Evolutionary conservation across 1,284 basidiomycete species (phyloP).

Genomic region (Microbotryum intermedium): DNA sequence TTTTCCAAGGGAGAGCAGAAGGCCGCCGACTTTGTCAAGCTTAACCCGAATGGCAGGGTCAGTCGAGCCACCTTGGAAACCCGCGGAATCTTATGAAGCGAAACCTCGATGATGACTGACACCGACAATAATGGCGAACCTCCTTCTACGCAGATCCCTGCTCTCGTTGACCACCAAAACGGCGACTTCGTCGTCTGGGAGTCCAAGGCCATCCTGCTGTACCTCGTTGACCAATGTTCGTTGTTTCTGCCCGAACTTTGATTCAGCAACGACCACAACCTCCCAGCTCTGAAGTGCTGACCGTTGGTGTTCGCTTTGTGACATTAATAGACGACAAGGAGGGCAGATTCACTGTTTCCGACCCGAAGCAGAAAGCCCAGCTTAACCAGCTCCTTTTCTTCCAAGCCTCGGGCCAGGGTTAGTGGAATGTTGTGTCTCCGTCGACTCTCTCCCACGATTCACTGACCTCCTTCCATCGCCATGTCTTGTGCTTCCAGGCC

Average conservation of each 20-base stretch:
- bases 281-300: background rate
- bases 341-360: slow-evolving; percentile 35
- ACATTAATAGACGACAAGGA: slow-evolving; percentile 36
- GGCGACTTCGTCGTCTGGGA: slow-evolving; percentile 39
- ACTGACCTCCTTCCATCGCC: background rate
- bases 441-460: background rate
- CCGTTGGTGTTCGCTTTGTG: too few relatives aligned
- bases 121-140: slow-evolving; percentile 21
- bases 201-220: slow-evolving; percentile 39
- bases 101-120: background rate
- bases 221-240: slow-evolving; percentile 37
- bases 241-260: background rate
- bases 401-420: slow-evolving; percentile 36
- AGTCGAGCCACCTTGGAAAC: too few relatives aligned
- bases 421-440: background rate
- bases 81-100: too few relatives aligned
- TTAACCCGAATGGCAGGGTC: slow-evolving; percentile 35
- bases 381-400: slow-evolving; percentile 32
- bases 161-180: slow-evolving; percentile 40
- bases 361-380: slow-evolving; percentile 29
- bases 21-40: slow-evolving; percentile 28
- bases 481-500: background rate
- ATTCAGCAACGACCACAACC: too few relatives aligned
- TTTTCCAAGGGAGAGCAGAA: slow-evolving; percentile 37
- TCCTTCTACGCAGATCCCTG: slow-evolving; percentile 31